Evolutionary conservation across 805 yeast genomes (phyloP).

Genomic region (Starmerella stellata): DNA sequence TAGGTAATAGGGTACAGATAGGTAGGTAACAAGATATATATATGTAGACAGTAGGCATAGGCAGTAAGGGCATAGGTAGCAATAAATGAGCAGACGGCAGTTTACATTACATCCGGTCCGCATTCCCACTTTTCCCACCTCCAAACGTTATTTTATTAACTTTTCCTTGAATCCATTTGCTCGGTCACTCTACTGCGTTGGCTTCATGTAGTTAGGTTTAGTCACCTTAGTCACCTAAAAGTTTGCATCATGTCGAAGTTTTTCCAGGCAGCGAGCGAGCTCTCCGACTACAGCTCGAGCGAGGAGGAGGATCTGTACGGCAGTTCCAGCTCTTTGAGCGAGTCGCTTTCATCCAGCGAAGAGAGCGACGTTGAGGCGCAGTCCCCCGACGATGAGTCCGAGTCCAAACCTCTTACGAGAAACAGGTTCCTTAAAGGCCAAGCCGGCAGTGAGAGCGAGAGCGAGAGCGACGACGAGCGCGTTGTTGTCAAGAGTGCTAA

Average conservation of each 20-base stretch:
- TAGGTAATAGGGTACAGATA: too few relatives aligned
- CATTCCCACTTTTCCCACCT: too few relatives aligned
- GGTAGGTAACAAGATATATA: too few relatives aligned
- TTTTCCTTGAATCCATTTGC: too few relatives aligned
- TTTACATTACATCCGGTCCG: too few relatives aligned
- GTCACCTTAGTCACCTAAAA: not conserved
- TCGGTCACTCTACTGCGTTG: too few relatives aligned
- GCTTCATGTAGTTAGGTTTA: too few relatives aligned
- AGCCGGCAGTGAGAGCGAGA: conserved; percentile 30
- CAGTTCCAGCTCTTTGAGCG: conserved; percentile 17
- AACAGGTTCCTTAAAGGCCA: conserved; percentile 23
- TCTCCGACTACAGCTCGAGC: conserved; percentile 41
- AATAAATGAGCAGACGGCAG: too few relatives aligned
- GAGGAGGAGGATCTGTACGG: conserved; percentile 41
- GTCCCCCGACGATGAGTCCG: conserved; percentile 21
- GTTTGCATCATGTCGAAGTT: conserved; percentile 63
- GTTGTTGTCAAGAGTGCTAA: conserved; percentile 83
- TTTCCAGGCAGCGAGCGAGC: conserved; percentile 38
- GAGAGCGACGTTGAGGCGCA: conserved; percentile 26
- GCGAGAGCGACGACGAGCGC: conserved; percentile 48
- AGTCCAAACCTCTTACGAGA: conserved; percentile 23
- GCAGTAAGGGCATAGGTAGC: too few relatives aligned
- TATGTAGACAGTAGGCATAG: too few relatives aligned
- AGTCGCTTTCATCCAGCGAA: conserved; percentile 11
- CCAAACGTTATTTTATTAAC: too few relatives aligned